Evolutionary conservation across 805 yeast species (phyloP).

Genomic region (Nakazawaea holstii): DNA sequence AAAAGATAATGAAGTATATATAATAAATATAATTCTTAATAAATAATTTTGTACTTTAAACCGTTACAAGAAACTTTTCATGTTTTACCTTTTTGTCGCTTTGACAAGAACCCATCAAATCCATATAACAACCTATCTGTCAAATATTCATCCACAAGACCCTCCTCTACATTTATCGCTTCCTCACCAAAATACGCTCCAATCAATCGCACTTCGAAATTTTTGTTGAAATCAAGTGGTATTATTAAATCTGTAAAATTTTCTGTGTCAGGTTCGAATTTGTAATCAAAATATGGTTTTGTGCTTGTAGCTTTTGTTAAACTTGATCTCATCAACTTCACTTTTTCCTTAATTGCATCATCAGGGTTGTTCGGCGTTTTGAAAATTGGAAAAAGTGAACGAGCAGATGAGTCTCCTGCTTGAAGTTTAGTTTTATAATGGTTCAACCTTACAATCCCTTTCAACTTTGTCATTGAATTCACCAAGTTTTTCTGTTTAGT

Average conservation of each 20-base stretch:
- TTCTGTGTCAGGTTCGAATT: background rate
- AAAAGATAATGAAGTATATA: no score
- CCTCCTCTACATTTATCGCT: background rate
- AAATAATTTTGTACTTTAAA: no score
- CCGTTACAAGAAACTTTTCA: no score
- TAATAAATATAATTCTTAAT: no score
- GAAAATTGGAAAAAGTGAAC: background rate
- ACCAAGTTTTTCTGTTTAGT: background rate
- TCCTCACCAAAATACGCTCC: slow-evolving; percentile 2
- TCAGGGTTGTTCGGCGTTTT: background rate
- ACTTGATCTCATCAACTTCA: background rate
- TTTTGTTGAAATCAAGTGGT: slow-evolving; percentile 1
- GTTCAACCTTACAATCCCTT: slow-evolving; percentile 1
- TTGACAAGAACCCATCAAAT: slow-evolving; percentile 5
- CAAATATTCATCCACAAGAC: background rate
- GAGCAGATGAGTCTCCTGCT: background rate
- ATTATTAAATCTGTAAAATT: background rate
- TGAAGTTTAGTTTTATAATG: background rate
- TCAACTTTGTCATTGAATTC: background rate
- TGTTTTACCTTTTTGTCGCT: no score
- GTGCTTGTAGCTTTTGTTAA: slow-evolving; percentile 1
- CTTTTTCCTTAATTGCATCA: no score
- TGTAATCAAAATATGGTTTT: slow-evolving; percentile 4
- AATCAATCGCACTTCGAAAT: slow-evolving; percentile 1
- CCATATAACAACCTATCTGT: slow-evolving; percentile 8